Evolutionary conservation across 2,329 filamentous ascomycete species (phyloP).

Genomic region (Fusarium camptoceras): DNA sequence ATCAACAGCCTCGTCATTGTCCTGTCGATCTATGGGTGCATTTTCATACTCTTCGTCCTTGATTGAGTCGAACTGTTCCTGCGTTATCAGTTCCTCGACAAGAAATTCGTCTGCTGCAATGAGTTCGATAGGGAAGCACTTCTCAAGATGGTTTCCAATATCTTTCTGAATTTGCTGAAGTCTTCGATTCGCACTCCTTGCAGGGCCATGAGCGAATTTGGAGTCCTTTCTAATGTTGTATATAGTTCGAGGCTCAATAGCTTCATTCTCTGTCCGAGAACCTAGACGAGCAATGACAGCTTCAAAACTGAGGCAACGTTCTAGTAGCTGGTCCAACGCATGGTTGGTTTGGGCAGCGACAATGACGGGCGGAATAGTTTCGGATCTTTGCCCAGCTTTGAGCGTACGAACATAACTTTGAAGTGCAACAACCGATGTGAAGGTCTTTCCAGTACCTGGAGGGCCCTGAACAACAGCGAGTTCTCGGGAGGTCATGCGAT

Average conservation of each 20-base stretch:
- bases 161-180: constrained; percentile 1
- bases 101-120: constrained; percentile 67
- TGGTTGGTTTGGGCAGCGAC: constrained; percentile 92
- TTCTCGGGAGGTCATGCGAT: constrained; percentile 76
- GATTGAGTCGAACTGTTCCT: constrained; percentile 70
- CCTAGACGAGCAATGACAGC: constrained; percentile 71
- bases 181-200: constrained; percentile 26
- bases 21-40: background rate
- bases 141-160: constrained; percentile 22
- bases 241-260: constrained; percentile 74
- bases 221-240: constrained; percentile 66
- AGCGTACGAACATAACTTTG: constrained; percentile 62
- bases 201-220: constrained; percentile 11
- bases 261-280: constrained; percentile 73
- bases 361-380: constrained; percentile 68
- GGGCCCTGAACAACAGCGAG: constrained; percentile 86
- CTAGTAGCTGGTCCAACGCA: constrained; percentile 84
- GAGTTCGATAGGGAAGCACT: constrained; percentile 55
- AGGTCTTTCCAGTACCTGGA: constrained; percentile 81
- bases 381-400: constrained; percentile 58
- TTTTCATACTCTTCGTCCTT: constrained; percentile 42
- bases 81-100: constrained; percentile 67
- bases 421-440: constrained; percentile 79
- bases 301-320: constrained; percentile 65
- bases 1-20: background rate